phyloP scores from a whole-genome alignment of 805 yeast genomes.

The Kazachstania kunashirensis region DNA sequence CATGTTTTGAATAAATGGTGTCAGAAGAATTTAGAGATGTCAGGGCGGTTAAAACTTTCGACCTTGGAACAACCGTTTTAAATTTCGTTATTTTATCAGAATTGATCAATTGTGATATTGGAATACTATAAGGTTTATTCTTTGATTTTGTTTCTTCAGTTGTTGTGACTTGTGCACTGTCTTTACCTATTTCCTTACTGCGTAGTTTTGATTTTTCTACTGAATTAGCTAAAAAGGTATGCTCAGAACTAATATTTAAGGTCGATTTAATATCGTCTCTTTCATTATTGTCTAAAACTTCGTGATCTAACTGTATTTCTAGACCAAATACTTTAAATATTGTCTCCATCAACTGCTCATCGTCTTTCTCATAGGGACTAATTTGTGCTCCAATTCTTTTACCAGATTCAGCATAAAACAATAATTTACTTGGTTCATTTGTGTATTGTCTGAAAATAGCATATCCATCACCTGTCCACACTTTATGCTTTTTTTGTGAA shows the following conservation, averaged over 20 bases:
- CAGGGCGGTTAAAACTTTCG: slow-evolving; percentile 7
- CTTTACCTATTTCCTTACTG: too few relatives aligned
- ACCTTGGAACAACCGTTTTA: slow-evolving; percentile 9
- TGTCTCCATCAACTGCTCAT: slow-evolving; percentile 25
- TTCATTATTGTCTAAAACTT: slow-evolving; percentile 24
- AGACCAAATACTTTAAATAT: slow-evolving; percentile 43
- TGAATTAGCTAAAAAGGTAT: too few relatives aligned
- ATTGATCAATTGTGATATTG: slow-evolving; percentile 11
- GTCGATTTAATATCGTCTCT: slow-evolving; percentile 8
- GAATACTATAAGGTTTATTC: too few relatives aligned
- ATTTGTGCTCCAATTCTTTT: slow-evolving; percentile 22
- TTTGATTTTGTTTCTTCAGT: too few relatives aligned
- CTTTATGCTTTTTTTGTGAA: slow-evolving; percentile 69
- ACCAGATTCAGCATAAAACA: slow-evolving; percentile 23
- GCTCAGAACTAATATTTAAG: too few relatives aligned
- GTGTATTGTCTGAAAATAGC: slow-evolving; percentile 28
- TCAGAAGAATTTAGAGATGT: not conserved
- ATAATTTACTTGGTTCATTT: slow-evolving; percentile 13
- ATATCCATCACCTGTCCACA: slow-evolving; percentile 92
- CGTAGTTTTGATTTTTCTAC: too few relatives aligned
- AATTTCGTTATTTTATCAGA: slow-evolving; percentile 10
- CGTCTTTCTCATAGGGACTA: slow-evolving; percentile 14
- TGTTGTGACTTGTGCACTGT: too few relatives aligned
- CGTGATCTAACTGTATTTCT: slow-evolving; percentile 56
- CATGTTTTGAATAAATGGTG: too few relatives aligned